phyloP scores from a whole-genome alignment of 23 red algal species.

The Pyropia yezoensis region DNA sequence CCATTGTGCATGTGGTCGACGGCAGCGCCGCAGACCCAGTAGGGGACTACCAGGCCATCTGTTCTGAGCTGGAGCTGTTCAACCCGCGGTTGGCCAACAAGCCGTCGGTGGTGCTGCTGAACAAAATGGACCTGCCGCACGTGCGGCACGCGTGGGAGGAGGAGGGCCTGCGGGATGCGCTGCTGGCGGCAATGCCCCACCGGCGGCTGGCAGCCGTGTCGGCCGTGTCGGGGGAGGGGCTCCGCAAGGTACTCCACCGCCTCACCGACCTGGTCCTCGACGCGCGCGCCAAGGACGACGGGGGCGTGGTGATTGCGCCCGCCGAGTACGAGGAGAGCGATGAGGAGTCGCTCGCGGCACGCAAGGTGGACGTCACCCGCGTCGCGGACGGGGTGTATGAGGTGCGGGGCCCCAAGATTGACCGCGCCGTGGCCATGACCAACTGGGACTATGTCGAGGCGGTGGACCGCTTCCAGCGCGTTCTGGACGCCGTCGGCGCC shows the following conservation, averaged over 20 bases:
- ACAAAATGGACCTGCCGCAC: constrained; percentile 84
- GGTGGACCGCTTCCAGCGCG: constrained; percentile 94
- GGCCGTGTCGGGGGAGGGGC: constrained; percentile 50
- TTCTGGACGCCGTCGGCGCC: constrained; percentile 66
- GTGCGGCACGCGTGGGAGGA: constrained; percentile 31
- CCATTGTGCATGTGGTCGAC: constrained; percentile 73
- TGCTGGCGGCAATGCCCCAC: constrained; percentile 41
- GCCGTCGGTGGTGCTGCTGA: constrained; percentile 77
- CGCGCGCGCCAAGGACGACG: constrained; percentile 10
- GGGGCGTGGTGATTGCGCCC: constrained; percentile 8
- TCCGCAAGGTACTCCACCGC: constrained; percentile 48
- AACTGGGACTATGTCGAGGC: constrained; percentile 89
- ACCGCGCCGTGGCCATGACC: constrained; percentile 70
- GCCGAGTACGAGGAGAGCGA: neutral
- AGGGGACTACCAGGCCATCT: constrained; percentile 69
- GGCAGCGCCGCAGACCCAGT: constrained; percentile 53
- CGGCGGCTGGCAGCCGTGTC: constrained; percentile 63
- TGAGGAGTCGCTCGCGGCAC: constrained; percentile 7
- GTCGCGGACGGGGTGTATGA: constrained; percentile 13
- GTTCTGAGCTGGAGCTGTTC: constrained; percentile 78
- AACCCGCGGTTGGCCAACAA: constrained; percentile 45
- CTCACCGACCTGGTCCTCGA: constrained; percentile 31
- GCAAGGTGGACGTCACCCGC: constrained; percentile 10
- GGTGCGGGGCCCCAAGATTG: constrained; percentile 35
- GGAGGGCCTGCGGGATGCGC: constrained; percentile 12